Evolutionary conservation across 345 rosid genomes (phyloP).

Genomic region (Salix caprea): DNA sequence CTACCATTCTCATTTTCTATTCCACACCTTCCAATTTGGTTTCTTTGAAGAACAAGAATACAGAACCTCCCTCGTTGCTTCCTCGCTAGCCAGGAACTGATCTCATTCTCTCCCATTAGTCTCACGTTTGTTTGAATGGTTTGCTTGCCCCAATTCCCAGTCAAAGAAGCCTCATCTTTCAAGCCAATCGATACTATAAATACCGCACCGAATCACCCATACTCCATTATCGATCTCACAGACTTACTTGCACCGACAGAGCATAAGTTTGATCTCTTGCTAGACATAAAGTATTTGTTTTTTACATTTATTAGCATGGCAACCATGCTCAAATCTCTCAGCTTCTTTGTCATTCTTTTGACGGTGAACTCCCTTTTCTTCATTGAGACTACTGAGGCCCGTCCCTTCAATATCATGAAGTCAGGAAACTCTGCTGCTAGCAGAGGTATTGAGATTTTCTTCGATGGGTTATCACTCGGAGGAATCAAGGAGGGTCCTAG

Average conservation of each 20-base stretch:
- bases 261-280: not conserved
- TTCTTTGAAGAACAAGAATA: not conserved
- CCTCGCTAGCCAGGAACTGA: not conserved
- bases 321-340: slow-evolving; percentile 10
- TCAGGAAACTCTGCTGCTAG: slow-evolving; percentile 10
- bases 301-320: slow-evolving; percentile 18
- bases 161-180: slow-evolving; percentile 12
- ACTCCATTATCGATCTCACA: not conserved
- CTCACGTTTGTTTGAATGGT: slow-evolving; percentile 5
- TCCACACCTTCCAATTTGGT: slow-evolving; percentile 18
- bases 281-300: too few species aligned
- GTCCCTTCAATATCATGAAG: slow-evolving; percentile 35
- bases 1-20: not conserved
- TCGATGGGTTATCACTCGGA: slow-evolving; percentile 40
- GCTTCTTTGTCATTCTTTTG: slow-evolving; percentile 21
- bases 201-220: not conserved
- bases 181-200: not conserved
- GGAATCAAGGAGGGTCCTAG: slow-evolving; percentile 25
- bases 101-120: not conserved
- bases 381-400: slow-evolving; percentile 25
- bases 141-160: not conserved
- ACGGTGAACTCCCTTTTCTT: slow-evolving; percentile 21
- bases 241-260: not conserved
- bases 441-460: slow-evolving; percentile 21
- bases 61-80: slow-evolving; percentile 33